Percentiles rank a stretch among this genome's conserved stretches.
These are phyloP conservation scores for Inga leiocalycina DNA, from an alignment of 306 rosid species.

Conservation along the genomic window DNA sequence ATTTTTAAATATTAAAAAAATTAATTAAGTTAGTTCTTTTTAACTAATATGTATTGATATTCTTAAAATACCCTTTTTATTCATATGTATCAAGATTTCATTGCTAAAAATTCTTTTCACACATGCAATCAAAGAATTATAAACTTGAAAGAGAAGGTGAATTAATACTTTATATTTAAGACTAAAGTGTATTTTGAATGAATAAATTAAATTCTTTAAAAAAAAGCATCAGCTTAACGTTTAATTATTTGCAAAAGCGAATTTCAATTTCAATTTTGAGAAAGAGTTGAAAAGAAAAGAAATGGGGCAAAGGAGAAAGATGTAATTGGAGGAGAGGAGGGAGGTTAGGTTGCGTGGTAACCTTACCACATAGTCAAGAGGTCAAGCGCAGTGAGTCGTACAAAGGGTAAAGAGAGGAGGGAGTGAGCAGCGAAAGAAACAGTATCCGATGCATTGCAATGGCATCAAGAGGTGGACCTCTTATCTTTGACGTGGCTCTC, in stretches of 20 bases:
- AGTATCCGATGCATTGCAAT: background rate
- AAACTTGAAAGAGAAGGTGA: too few relatives aligned
- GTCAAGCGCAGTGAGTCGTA: background rate
- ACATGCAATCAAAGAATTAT: too few relatives aligned
- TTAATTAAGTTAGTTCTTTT: too few relatives aligned
- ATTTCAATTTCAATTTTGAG: too few relatives aligned
- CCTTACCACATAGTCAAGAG: background rate
- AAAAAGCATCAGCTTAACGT: background rate
- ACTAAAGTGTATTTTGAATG: background rate
- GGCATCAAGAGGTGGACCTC: conserved; percentile 27
- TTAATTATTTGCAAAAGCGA: background rate
- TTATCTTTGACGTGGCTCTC: conserved; percentile 52
- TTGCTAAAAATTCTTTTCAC: too few relatives aligned
- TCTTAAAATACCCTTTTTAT: too few relatives aligned
- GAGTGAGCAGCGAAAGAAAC: background rate
- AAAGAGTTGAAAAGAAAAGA: background rate
- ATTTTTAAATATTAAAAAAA: too few relatives aligned
- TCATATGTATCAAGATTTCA: too few relatives aligned
- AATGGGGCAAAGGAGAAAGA: background rate
- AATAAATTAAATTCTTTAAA: too few relatives aligned
- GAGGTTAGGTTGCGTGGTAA: background rate
- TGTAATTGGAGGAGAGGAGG: background rate
- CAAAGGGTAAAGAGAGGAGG: background rate
- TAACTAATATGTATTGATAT: too few relatives aligned
- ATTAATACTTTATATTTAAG: too few relatives aligned